Conservation (phyloP, 257 asterid species). For the Solanum dulcamara region DNA sequence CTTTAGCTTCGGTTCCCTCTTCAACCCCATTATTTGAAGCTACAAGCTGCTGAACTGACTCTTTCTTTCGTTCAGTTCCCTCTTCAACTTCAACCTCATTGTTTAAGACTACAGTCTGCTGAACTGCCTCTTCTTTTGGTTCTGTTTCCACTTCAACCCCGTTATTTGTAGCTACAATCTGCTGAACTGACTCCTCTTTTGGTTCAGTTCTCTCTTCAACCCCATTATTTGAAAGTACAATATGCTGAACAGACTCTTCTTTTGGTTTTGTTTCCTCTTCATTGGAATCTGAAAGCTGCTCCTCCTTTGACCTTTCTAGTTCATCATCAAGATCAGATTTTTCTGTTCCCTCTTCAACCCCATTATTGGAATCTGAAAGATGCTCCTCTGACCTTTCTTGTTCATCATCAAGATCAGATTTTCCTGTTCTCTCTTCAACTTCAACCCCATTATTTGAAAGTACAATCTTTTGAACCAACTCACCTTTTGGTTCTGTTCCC, state of each 20-base stretch:
- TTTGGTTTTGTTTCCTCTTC: neutral
- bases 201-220: neutral
- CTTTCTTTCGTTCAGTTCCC: neutral
- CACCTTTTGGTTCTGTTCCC: neutral
- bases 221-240: neutral
- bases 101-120: neutral
- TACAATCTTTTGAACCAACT: neutral
- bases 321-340: slow-evolving; percentile 10
- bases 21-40: neutral
- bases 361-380: neutral
- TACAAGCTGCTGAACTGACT: neutral
- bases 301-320: slow-evolving; percentile 10
- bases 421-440: slow-evolving; percentile 10
- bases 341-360: neutral
- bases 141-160: neutral
- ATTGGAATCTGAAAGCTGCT: neutral
- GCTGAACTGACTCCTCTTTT: neutral
- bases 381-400: slow-evolving; percentile 6
- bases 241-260: neutral
- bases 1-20: neutral
- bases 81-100: neutral
- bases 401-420: slow-evolving; percentile 7
- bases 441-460: neutral
- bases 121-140: neutral
- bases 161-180: neutral